Conservation (phyloP, 441 rosid species). For the Populus tomentosa region DNA sequence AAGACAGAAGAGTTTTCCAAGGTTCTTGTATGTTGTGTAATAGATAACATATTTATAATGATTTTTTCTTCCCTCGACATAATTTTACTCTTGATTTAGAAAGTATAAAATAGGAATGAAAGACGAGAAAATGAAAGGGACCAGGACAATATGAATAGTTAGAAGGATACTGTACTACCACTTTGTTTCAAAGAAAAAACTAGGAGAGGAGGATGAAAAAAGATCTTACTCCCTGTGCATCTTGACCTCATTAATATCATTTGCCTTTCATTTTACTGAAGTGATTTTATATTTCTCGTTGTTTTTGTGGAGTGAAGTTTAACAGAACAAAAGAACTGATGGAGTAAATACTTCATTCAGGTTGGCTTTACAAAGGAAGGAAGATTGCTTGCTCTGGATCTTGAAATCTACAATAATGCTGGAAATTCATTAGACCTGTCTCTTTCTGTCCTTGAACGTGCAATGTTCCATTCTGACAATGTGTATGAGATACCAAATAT, state of each 20-base stretch:
- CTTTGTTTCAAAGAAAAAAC: not conserved
- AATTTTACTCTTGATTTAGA: not conserved
- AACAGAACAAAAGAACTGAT: constrained; percentile 8
- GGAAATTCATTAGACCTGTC: constrained; percentile 94
- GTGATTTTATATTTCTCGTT: constrained; percentile 4
- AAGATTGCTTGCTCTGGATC: constrained; percentile 79
- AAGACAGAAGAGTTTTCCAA: not conserved
- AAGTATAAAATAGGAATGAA: not conserved
- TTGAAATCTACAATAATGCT: constrained; percentile 82
- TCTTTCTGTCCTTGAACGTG: constrained; percentile 75
- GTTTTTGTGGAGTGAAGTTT: not conserved
- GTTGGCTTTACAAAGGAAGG: constrained; percentile 91
- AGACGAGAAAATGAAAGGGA: no score
- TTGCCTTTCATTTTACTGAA: not conserved
- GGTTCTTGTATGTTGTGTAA: not conserved
- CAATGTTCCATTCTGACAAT: constrained; percentile 91
- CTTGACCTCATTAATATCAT: constrained; percentile 1
- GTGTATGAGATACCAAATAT: constrained; percentile 88
- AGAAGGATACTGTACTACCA: not conserved
- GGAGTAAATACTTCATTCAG: constrained; percentile 32
- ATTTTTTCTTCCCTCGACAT: not conserved
- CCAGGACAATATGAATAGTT: not conserved
- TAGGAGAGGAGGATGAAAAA: not conserved
- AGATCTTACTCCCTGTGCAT: not conserved
- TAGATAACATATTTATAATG: not conserved